A percentile compares a stretch with the other conserved stretches of the same genome.
phyloP scores from a whole-genome alignment of 108 stramenopile genomes.

The Poteriospumella lacustris region DNA sequence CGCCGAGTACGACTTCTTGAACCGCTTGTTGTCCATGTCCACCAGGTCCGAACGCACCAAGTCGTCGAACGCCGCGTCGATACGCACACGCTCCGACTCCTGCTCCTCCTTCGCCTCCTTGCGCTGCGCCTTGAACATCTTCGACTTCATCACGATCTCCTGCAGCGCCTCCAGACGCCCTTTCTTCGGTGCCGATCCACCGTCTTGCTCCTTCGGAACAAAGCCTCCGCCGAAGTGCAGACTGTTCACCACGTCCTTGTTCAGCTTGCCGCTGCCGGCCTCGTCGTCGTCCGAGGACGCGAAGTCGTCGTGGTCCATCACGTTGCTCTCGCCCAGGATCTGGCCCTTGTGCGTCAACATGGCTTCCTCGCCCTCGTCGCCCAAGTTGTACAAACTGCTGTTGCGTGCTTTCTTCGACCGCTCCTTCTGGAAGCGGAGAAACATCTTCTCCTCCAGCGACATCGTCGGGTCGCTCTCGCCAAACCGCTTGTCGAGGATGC shows the following conservation, averaged over 20 bases:
- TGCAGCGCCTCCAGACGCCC: constrained; percentile 38
- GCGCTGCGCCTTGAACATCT: constrained; percentile 74
- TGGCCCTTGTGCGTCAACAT: constrained; percentile 64
- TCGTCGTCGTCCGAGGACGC: constrained; percentile 54
- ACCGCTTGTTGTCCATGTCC: constrained; percentile 63
- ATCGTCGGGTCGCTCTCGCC: constrained; percentile 44
- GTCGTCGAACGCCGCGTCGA: constrained; percentile 78
- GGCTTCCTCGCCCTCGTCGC: constrained; percentile 32
- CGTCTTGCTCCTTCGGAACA: background rate
- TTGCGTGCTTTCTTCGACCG: constrained; percentile 40
- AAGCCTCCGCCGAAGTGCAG: constrained; percentile 22
- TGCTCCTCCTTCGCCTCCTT: constrained; percentile 75
- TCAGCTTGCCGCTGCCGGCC: constrained; percentile 65
- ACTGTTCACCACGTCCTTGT: constrained; percentile 50
- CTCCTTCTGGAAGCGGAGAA: constrained; percentile 31
- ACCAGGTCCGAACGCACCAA: constrained; percentile 65
- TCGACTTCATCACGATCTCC: constrained; percentile 75
- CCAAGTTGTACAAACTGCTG: constrained; percentile 38
- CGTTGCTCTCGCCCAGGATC: constrained; percentile 54
- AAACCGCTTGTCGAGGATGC: constrained; percentile 48
- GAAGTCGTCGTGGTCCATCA: constrained; percentile 40
- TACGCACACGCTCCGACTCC: constrained; percentile 67
- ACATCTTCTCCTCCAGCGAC: constrained; percentile 54
- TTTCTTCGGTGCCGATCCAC: background rate
- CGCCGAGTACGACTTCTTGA: constrained; percentile 74